These are phyloP conservation scores for Trichosanthes cucumerina DNA, from an alignment of 306 rosid genomes.

Conservation along the genomic window DNA sequence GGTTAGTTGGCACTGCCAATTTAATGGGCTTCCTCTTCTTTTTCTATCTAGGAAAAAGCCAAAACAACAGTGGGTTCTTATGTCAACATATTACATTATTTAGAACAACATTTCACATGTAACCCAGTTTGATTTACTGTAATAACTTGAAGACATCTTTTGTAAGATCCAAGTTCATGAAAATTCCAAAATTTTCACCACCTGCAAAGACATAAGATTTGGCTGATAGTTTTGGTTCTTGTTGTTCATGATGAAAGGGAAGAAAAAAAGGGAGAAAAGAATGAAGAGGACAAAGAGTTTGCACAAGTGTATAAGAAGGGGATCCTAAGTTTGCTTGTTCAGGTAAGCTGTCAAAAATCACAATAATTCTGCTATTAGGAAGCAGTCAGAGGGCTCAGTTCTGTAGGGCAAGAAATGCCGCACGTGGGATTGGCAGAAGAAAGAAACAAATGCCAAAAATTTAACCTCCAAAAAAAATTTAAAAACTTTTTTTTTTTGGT, in stretches of 20 bases:
- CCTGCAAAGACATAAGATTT: not conserved
- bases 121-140: not conserved
- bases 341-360: conserved; percentile 11
- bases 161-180: not conserved
- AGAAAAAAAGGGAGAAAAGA: not conserved
- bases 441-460: not conserved
- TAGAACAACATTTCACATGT: not conserved
- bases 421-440: conserved; percentile 15
- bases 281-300: conserved; percentile 6
- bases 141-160: not conserved
- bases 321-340: conserved; percentile 17
- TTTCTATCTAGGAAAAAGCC: not conserved
- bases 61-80: not conserved
- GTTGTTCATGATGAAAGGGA: not conserved
- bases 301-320: conserved; percentile 12
- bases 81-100: conserved; percentile 1
- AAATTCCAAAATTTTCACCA: not conserved
- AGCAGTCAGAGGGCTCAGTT: conserved; percentile 7
- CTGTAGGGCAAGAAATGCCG: conserved; percentile 8
- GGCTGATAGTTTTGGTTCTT: conserved; percentile 1
- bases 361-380: conserved; percentile 10
- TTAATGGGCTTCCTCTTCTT: not conserved
- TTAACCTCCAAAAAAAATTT: not conserved
- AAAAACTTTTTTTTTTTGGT: not conserved
- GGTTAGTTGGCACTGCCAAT: not conserved